Evolutionary conservation across 1,284 basidiomycete species (phyloP).

Genomic region (Vanrija pseudolonga): DNA sequence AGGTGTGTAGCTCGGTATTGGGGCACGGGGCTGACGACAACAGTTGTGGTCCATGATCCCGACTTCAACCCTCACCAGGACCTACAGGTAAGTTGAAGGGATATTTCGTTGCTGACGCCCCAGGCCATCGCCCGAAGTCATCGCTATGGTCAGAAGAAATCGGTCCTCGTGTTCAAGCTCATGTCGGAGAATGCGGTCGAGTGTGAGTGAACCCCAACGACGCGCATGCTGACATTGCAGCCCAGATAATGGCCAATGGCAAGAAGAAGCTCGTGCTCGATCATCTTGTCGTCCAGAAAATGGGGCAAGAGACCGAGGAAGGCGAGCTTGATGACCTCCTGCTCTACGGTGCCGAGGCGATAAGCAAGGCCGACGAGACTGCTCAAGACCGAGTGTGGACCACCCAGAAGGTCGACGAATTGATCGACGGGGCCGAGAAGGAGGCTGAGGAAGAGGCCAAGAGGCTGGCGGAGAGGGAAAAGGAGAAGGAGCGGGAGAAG

Average conservation of each 20-base stretch:
- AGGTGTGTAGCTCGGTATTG: constrained; percentile 33
- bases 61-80: constrained; percentile 88
- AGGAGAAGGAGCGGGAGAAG: constrained; percentile 33
- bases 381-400: constrained; percentile 65
- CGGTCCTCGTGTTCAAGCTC: constrained; percentile 79
- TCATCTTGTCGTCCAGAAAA: constrained; percentile 85
- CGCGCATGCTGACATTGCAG: constrained; percentile 48
- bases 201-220: constrained; percentile 53
- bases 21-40: constrained; percentile 22
- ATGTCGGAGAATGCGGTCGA: constrained; percentile 87
- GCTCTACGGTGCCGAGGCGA: constrained; percentile 72
- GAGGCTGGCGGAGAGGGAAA: constrained; percentile 45
- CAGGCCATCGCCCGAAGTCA: constrained; percentile 87
- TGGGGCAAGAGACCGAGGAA: constrained; percentile 72
- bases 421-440: constrained; percentile 76
- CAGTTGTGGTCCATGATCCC: constrained; percentile 84
- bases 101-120: background rate
- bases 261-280: constrained; percentile 88
- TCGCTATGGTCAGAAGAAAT: constrained; percentile 51
- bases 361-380: constrained; percentile 57
- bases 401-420: constrained; percentile 70
- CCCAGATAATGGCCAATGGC: constrained; percentile 78
- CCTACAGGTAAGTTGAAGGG: constrained; percentile 33
- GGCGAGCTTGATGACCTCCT: constrained; percentile 74
- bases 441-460: constrained; percentile 58